Conservation (phyloP, 192 early-diverging fungal species). For the Podila epicladia region DNA sequence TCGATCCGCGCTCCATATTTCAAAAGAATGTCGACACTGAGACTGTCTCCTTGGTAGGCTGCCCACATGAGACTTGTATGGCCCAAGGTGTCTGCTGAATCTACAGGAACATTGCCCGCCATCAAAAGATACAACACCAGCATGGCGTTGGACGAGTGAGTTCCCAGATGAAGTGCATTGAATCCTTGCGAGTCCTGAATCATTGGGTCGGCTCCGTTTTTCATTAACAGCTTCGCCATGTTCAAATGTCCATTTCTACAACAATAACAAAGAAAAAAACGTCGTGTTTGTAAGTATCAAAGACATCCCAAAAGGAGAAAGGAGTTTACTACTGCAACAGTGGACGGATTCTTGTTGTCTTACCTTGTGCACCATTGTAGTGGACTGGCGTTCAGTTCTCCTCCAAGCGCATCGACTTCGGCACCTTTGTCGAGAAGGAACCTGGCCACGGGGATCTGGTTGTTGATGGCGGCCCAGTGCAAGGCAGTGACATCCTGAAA, state of each 20-base stretch:
- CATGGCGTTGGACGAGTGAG: conserved; percentile 84
- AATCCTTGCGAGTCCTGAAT: conserved; percentile 87
- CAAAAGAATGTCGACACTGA: conserved; percentile 76
- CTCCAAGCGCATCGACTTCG: conserved; percentile 76
- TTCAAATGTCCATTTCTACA: conserved; percentile 76
- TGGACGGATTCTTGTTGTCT: background rate
- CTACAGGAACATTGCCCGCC: conserved; percentile 74
- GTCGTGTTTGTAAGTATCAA: background rate
- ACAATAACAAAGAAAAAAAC: conserved; percentile 18
- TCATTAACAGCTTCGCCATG: conserved; percentile 76
- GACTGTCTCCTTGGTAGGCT: conserved; percentile 84
- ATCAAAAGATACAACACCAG: conserved; percentile 79
- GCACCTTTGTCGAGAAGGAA: conserved; percentile 85
- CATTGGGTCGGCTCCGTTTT: conserved; percentile 80
- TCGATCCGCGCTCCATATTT: conserved; percentile 75
- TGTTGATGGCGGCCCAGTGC: conserved; percentile 88
- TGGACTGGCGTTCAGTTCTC: conserved; percentile 85
- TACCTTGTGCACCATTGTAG: conserved; percentile 93
- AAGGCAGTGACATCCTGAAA: conserved; percentile 76
- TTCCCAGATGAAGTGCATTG: conserved; percentile 89
- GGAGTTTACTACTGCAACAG: too few relatives aligned
- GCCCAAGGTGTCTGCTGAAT: conserved; percentile 77
- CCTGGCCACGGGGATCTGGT: conserved; percentile 73
- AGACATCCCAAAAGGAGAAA: too few relatives aligned
- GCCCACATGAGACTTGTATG: conserved; percentile 97